A percentile compares a stretch with the other conserved stretches of the same genome.
Evolutionary conservation across 768 basidiomycete genomes (phyloP).

Genomic region (Polyporus arcularius): DNA sequence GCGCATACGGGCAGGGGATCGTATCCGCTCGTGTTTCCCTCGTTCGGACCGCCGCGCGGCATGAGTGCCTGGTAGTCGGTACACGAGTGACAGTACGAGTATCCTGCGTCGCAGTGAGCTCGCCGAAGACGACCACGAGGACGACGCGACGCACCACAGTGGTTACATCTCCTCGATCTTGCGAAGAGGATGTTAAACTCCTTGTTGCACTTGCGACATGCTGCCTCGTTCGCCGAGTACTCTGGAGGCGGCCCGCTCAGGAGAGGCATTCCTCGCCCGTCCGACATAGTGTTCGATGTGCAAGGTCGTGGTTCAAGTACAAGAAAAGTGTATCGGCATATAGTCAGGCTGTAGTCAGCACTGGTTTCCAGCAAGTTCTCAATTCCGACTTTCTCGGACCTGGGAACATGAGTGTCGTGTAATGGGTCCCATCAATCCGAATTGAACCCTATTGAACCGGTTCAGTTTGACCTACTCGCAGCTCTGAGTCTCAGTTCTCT

Average conservation of each 20-base stretch:
- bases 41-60: constrained; percentile 51
- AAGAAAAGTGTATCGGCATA: too few relatives aligned
- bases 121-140: not conserved
- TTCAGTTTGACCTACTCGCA: too few relatives aligned
- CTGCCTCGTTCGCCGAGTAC: constrained; percentile 33
- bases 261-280: constrained; percentile 58
- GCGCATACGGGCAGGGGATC: constrained; percentile 68
- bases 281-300: constrained; percentile 7
- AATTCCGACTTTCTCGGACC: constrained; percentile 5
- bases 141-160: constrained; percentile 58
- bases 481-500: too few relatives aligned
- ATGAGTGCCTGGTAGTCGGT: constrained; percentile 77
- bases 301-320: not conserved
- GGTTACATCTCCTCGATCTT: constrained; percentile 66
- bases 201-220: constrained; percentile 72
- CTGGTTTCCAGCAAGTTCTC: constrained; percentile 13
- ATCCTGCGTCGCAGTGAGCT: constrained; percentile 45
- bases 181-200: constrained; percentile 71
- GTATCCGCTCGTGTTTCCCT: constrained; percentile 47
- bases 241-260: constrained; percentile 66
- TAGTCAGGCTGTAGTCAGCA: constrained; percentile 9
- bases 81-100: constrained; percentile 71
- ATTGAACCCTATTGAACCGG: too few relatives aligned
- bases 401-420: not conserved
- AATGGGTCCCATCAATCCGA: not conserved